Conservation (phyloP, 1,139 yeast species). For the Debaryomyces psychrophilus region DNA sequence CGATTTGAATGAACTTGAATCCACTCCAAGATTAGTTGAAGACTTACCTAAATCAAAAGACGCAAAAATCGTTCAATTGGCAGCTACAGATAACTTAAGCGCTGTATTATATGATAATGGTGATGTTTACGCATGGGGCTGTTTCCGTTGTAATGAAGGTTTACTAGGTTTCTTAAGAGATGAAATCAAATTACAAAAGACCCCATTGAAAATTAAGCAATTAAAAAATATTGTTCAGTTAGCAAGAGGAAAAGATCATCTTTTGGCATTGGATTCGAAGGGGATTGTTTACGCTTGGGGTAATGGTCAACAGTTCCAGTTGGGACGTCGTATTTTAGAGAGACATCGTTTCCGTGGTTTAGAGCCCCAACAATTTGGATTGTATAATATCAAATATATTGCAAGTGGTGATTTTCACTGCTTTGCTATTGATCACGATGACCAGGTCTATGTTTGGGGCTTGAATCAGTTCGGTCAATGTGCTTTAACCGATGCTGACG, state of each 20-base stretch:
- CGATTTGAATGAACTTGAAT: constrained; percentile 82
- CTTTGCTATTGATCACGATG: constrained; percentile 81
- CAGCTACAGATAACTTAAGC: constrained; percentile 93
- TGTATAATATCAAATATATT: constrained; percentile 74
- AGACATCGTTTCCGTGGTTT: constrained; percentile 71
- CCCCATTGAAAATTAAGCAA: constrained; percentile 66
- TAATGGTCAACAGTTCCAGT: constrained; percentile 88
- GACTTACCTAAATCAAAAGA: constrained; percentile 55
- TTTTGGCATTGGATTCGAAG: constrained; percentile 76
- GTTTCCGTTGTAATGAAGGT: constrained; percentile 93
- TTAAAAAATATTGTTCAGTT: constrained; percentile 77
- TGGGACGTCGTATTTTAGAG: constrained; percentile 81
- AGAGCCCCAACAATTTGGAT: constrained; percentile 77
- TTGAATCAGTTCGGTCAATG: constrained; percentile 96
- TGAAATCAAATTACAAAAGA: constrained; percentile 61
- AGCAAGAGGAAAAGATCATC: constrained; percentile 92
- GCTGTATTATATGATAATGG: constrained; percentile 81
- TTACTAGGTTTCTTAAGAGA: constrained; percentile 74
- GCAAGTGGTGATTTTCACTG: constrained; percentile 97
- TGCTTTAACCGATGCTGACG: constrained; percentile 63
- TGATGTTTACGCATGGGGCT: constrained; percentile 96
- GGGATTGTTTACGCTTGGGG: constrained; percentile 98
- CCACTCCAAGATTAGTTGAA: constrained; percentile 81
- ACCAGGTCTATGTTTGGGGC: constrained; percentile 87
- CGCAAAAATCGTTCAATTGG: constrained; percentile 68